Evolutionary conservation across 176 grass and related monocot species (phyloP), one percentile per base, ranked within the genome.

Genomic region (Carex scoparia): DNA sequence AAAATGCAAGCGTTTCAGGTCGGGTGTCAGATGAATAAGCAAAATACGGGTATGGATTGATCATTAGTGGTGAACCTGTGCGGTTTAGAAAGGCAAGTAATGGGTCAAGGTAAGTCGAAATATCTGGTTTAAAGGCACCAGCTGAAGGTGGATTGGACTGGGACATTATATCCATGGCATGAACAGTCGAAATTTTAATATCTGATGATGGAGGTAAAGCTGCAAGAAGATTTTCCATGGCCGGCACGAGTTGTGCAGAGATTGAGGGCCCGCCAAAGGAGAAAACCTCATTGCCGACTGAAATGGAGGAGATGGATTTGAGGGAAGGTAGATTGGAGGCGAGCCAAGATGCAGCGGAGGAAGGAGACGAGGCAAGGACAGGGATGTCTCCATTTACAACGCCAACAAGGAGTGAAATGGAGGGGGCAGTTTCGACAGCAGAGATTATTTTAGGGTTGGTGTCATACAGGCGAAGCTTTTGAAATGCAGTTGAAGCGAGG

Each of bases 31-130:
- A 90, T 40, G 82, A 7, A 89, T 99, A 99, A 19, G 96, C 96
- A 77, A 99, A 99, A 89, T 87, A 99, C 8, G 96, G 96, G 88
- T 99, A 95, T 55, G 93, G 93, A 84, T 99, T 99, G 89, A 99
- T 90, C 96, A 99, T 94, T 84, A 99, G 93, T 23, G 96, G 96
- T 46, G 85, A 86, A 7, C 93, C 91, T 51, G 86, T 92, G 81
- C 88, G 85, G n/a, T 87, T 81, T 23, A 99, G 96, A 89, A 99
- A 99, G 35, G 80, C 89, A 75, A 97, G 94, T 71, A 94, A 85
- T 56, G 89, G 91, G 82, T 91, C 94, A 16, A 97, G 89, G 86
- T 68, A 57, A 5, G 57, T 73, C 42, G 86, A 86, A 61, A 92
- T 82, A 49, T 92, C 89, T 7, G 78, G 1, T 81, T 91, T 90